Base-by-base conservation (phyloP, 495 filamentous ascomycete genomes). In the Xylaria grammica region DNA sequence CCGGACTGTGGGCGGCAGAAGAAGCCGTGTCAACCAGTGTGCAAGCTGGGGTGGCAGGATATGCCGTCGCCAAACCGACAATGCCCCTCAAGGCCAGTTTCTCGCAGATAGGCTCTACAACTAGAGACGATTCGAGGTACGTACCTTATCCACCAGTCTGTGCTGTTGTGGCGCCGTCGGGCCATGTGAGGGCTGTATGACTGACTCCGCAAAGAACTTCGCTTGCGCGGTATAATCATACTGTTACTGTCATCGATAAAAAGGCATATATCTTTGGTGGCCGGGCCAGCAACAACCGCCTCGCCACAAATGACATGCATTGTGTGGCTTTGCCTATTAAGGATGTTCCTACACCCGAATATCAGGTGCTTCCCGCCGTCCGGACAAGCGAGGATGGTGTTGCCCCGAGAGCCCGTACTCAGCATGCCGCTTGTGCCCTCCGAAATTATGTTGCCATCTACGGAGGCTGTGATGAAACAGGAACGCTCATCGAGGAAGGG, bases 261-360 rank as follows among this genome's bases (percentile, higher is more conserved):
- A 82, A 79, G 51, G 78, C 79, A 4, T 82, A 84, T 71, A 77
- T 86, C 55, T 85, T 84, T 63, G 84, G 84, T 13, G 84, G 84
- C 60, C 65, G 74, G 36, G 75, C 73, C 4, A 69, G 64, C 30
- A 65, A 67, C 0, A 74, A 74, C 29, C 66, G 76, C 15, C 68
- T 85, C 27, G 81, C 81, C 19, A 69, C 74, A n/a, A 79, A 77
- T 60, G 78, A 78, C 8, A 71, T 85, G 1, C 81, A 85, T 64
- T 73, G 72, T 48, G 63, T 85, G 50, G 75, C 76, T 17, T 65
- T 86, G 7, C 74, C 81, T 0, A 46, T 61, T 7, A 45, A 67
- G 24, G 73, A 68, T 30, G 61, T 69, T 42, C 57, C 55, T 7
- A 65, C 69, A 55, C 71, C 72, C 13, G 69, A 85, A 62, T 74